Evolutionary conservation across 202 grass and related monocot species (phyloP), one percentile per base, ranked within the genome.

Genomic region (Cymbopogon flexuosus): DNA sequence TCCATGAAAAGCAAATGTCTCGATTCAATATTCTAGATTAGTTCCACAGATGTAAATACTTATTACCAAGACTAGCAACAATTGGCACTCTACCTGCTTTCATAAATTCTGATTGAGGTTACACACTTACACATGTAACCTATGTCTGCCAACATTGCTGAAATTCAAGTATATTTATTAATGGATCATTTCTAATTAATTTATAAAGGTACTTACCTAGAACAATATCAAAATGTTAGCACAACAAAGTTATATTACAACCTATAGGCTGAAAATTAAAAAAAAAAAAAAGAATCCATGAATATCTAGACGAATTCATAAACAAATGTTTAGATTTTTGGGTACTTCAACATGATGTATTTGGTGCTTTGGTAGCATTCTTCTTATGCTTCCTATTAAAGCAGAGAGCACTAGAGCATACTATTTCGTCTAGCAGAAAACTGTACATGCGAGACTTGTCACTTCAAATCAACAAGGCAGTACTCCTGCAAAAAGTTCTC

Each of bases 231-330:
- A 18, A 83, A 65, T 5, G 19, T 65, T 42, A 75, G 14, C 21
- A 31, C 16, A 1, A 5, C 3, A 57, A 75, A 52, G 12, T 39
- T 47, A 82, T 37, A 31, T 18, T 33, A 22, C 49, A 52, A 52
- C 49, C 30, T 81, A 47, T 35, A 82, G 12, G 58, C 0, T 60
- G 49, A 73, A 19, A 81, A 34, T 45, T 1, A 34, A 81, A 81
- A 12, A 33, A 34, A 1, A 27, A 27, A 27, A 27, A 27, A 27
- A 27, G 27, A 27, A 47, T 47, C 27, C 10, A 61, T 72, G 54
- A n/a, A 72, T 35, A 64, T 39, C 15, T 52, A 9, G 15, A 54
- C 10, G 19, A 61, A 69, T 36, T 67, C 8, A 14, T 33, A 68
- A 27, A 27, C 27, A 27, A 57, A 75, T 54, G 35, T 54, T 54